These are phyloP conservation scores for Chlorella sp. DNA, from an alignment of 139 green algal species.

Conservation along the genomic window DNA sequence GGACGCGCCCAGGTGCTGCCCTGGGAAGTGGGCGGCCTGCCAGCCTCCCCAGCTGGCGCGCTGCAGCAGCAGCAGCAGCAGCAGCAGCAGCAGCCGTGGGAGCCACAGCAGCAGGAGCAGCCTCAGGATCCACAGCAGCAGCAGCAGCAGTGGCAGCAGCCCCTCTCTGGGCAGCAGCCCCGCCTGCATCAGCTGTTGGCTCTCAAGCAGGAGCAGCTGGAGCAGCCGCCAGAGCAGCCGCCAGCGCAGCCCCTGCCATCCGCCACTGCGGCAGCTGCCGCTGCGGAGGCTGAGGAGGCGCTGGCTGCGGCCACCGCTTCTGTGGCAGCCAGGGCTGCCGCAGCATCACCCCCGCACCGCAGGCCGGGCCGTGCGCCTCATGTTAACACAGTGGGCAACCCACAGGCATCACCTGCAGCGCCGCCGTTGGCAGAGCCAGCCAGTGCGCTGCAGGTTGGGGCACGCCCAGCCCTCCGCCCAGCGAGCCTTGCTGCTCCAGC, in stretches of 20 bases:
- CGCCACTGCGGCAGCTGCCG: neutral
- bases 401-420: neutral
- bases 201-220: neutral
- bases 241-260: neutral
- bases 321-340: neutral
- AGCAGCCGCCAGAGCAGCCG: neutral
- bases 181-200: neutral
- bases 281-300: conserved; percentile 11
- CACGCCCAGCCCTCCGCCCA: neutral
- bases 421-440: neutral
- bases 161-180: too few species aligned
- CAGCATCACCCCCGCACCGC: too few species aligned
- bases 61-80: neutral
- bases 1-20: neutral
- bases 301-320: neutral
- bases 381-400: too few species aligned
- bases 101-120: neutral
- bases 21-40: neutral
- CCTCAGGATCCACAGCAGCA: too few species aligned
- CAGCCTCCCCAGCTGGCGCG: neutral
- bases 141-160: neutral
- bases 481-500: neutral
- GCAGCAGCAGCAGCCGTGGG: neutral
- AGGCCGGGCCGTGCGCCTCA: too few species aligned
- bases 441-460: neutral